Evolutionary conservation across 169 alveolate genomes (phyloP).

Genomic region (Eimeria sp.): DNA sequence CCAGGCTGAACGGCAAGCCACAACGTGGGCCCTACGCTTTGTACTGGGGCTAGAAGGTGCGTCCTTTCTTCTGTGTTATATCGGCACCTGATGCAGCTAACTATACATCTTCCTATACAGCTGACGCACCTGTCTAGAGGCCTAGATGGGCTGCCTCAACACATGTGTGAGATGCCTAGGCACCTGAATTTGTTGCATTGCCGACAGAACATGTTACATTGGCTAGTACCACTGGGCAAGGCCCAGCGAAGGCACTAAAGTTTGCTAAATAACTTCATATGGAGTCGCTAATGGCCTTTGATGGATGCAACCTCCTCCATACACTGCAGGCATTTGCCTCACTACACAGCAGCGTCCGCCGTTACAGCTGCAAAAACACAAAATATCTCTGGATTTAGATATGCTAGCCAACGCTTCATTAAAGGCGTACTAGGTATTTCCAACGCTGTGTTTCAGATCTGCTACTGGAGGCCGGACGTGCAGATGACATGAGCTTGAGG

Average conservation of each 20-base stretch:
- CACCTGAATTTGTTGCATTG: background rate
- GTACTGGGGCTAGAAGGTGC: conserved; percentile 27
- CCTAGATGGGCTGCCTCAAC: too few relatives aligned
- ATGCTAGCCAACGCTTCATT: background rate
- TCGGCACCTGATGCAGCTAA: too few relatives aligned
- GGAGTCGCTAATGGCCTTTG: too few relatives aligned
- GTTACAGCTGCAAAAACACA: background rate
- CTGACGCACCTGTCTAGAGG: too few relatives aligned
- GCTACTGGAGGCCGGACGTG: background rate
- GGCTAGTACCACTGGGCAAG: background rate
- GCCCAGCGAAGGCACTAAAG: background rate
- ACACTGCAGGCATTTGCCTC: too few relatives aligned
- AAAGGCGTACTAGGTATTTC: too few relatives aligned
- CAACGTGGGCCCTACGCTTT: conserved; percentile 20
- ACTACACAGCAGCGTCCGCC: too few relatives aligned
- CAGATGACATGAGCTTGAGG: background rate
- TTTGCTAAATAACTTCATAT: background rate
- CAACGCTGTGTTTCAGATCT: background rate
- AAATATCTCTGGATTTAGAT: background rate
- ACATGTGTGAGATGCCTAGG: background rate
- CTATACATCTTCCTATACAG: too few relatives aligned
- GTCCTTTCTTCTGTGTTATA: background rate
- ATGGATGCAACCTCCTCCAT: too few relatives aligned
- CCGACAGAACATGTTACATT: background rate
- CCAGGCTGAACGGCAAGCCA: conserved; percentile 19